Evolutionary conservation across 345 rosid genomes (phyloP).

Genomic region (Eucalyptus regnans): DNA sequence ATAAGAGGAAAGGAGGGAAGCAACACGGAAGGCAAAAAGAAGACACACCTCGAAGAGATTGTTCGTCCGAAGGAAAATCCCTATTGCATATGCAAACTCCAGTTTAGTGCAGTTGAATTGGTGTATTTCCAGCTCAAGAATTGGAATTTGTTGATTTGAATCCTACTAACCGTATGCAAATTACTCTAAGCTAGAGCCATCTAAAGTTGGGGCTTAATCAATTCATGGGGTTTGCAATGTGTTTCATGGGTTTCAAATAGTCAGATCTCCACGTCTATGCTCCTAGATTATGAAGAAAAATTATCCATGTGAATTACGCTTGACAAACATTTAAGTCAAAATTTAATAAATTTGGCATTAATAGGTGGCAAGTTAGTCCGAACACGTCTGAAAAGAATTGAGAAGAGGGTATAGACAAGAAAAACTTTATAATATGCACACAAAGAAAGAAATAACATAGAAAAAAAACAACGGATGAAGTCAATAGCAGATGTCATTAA

Average conservation of each 20-base stretch:
- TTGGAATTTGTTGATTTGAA: neutral
- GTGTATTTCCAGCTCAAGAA: neutral
- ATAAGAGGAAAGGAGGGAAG: neutral
- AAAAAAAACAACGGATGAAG: neutral
- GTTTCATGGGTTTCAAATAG: neutral
- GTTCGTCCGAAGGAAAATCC: neutral
- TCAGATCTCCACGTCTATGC: neutral
- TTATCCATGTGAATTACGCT: neutral
- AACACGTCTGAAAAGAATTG: neutral
- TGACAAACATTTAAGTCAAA: neutral
- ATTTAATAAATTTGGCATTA: neutral
- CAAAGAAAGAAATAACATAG: neutral
- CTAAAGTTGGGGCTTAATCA: neutral
- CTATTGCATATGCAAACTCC: neutral
- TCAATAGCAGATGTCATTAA: neutral
- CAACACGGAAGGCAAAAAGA: neutral
- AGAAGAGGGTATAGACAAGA: neutral
- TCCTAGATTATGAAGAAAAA: neutral
- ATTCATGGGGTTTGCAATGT: neutral
- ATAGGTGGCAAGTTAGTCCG: neutral
- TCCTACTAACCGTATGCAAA: neutral
- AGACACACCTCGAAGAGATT: neutral
- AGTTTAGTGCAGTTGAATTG: neutral
- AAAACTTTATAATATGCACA: neutral
- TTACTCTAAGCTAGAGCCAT: too few species aligned